Percentiles rank a stretch among this genome's conserved stretches.
Evolutionary conservation across 2,329 filamentous ascomycete species (phyloP).

Genomic region (Rhynchosporium graminicola): DNA sequence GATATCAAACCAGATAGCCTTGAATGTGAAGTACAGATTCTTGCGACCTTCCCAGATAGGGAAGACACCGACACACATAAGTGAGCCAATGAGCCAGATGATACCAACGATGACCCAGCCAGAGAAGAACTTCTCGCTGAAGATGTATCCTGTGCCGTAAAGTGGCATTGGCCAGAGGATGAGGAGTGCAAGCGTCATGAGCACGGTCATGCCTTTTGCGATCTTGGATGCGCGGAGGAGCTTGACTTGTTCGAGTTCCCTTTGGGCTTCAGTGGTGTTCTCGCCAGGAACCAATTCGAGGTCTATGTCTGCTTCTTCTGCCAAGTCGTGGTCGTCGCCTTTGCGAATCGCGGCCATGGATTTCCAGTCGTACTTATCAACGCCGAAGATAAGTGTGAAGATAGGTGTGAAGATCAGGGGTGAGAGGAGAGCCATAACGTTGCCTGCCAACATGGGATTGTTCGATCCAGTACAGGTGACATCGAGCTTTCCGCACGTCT

Average conservation of each 20-base stretch:
- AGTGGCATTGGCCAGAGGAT: conserved; percentile 92
- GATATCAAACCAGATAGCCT: conserved; percentile 62
- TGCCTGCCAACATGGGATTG: conserved; percentile 84
- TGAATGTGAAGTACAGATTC: conserved; percentile 63
- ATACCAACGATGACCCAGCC: conserved; percentile 78
- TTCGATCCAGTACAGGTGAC: conserved; percentile 81
- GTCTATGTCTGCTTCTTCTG: conserved; percentile 62
- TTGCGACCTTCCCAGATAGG: conserved; percentile 77
- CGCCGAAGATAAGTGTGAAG: conserved; percentile 64
- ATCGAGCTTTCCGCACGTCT: conserved; percentile 65
- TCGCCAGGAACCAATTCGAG: conserved; percentile 63
- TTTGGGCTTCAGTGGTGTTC: conserved; percentile 42
- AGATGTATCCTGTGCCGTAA: conserved; percentile 81
- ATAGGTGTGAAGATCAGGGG: conserved; percentile 74
- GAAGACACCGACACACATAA: conserved; percentile 75
- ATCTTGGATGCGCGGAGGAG: conserved; percentile 56
- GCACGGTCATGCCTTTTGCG: conserved; percentile 52
- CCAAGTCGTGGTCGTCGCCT: conserved; percentile 75
- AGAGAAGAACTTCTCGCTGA: conserved; percentile 79
- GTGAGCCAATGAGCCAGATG: conserved; percentile 75
- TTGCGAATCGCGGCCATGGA: conserved; percentile 79
- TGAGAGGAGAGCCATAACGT: conserved; percentile 78
- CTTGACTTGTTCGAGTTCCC: conserved; percentile 47
- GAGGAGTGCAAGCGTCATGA: conserved; percentile 69
- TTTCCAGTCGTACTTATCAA: conserved; percentile 80